Base-by-base conservation (phyloP, 2,329 filamentous ascomycete genomes). In the Arthrobotrys entomopaga region DNA sequence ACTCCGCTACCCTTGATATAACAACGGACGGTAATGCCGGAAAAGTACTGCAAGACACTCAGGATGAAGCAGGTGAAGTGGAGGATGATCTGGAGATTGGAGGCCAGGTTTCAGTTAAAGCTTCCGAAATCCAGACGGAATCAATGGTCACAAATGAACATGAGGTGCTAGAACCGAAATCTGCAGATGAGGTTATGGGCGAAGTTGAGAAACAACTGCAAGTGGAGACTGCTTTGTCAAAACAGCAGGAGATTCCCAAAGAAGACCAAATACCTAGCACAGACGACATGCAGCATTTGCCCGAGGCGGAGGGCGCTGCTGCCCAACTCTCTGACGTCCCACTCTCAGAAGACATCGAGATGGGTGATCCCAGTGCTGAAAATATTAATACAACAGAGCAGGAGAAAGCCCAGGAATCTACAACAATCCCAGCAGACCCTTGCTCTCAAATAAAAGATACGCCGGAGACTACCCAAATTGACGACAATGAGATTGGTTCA, bases 171-270 rank as follows among this genome's bases (percentile, higher is more conserved):
- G 56, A 58, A 24, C 52, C 65, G 4, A 70, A 63, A 38, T 57
- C 65, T 11, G 34, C 49, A 3, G 67, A 70, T 22, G 67, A 72
- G 40, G 67, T 63, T 16, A 65, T 74, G 54, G 71, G 60, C 7
- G 71, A 75, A 38, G 71, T 70, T 52, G 71, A 75, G 40, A 75
- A 75, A 34, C 71, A 75, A n/a, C 19, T 75, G 19, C 71, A 70
- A 13, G 46, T 75, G 13, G 71, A 75, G 19, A 75, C 71, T 1
- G 64, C 71, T 15, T 43, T 75, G 43, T 75, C 71, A 16, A 70
- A 75, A 19, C 71, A 75, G 38, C 64, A 69, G 10, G 65, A 64
- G 24, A 8, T 15, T 19, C 34, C 52, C 15, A 57, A 50, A 29
- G 57, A 29, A 29, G 49, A 46, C 1, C 5, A 24, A 38, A 19